phyloP scores from a whole-genome alignment of 352 stramenopile species.

The Thalassiosira mediterranea region DNA sequence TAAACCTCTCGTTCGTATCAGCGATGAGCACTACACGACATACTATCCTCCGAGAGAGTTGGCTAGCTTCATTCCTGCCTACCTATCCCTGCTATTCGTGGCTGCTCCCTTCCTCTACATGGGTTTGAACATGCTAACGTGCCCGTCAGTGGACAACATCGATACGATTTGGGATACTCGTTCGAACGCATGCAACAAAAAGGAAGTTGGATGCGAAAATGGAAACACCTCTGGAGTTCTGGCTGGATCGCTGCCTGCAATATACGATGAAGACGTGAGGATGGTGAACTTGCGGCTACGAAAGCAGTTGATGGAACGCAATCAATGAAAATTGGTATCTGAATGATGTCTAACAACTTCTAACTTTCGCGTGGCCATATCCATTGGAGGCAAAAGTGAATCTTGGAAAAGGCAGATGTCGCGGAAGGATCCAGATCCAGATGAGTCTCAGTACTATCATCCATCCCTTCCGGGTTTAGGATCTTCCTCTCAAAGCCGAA shows the following conservation, averaged over 20 bases:
- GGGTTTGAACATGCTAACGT: slow-evolving; percentile 44
- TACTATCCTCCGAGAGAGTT: slow-evolving; percentile 37
- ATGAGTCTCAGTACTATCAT: no score
- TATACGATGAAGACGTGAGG: slow-evolving; percentile 45
- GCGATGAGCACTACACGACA: slow-evolving; percentile 34
- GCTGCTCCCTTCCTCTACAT: slow-evolving; percentile 46
- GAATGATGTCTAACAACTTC: no score
- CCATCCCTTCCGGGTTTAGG: no score
- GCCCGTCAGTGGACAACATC: slow-evolving; percentile 24
- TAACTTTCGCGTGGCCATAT: no score
- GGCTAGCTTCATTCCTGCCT: slow-evolving; percentile 35
- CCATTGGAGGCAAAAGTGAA: no score
- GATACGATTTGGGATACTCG: slow-evolving; percentile 48
- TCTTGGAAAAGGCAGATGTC: no score
- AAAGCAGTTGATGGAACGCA: slow-evolving; percentile 6
- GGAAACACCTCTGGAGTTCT: neutral
- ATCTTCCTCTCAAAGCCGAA: no score
- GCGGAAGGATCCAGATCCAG: no score
- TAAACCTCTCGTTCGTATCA: neutral
- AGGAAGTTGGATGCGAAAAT: slow-evolving; percentile 1
- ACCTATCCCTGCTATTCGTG: slow-evolving; percentile 38
- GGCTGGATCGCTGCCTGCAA: slow-evolving; percentile 27
- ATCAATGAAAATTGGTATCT: no score
- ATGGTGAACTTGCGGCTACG: slow-evolving; percentile 31
- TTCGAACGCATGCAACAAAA: slow-evolving; percentile 14